These are phyloP conservation scores for Alternaria gaisen DNA, from an alignment of 2,329 filamentous ascomycete species.

Conservation along the genomic window DNA sequence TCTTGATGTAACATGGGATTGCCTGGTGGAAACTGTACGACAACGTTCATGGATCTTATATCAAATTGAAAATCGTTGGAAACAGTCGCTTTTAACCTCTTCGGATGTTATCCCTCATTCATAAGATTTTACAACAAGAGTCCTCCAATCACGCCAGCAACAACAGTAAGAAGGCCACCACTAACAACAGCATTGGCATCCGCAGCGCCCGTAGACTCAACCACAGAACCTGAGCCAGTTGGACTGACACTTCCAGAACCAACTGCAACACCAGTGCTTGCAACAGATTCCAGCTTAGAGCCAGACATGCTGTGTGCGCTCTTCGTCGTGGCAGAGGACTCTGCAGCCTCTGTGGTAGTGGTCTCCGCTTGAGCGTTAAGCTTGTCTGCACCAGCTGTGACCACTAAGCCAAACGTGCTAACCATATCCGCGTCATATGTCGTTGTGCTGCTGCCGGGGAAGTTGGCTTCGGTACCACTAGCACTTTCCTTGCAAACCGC, in stretches of 20 bases:
- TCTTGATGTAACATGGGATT: no score
- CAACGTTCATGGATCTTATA: no score
- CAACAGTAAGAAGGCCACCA: conserved; percentile 17
- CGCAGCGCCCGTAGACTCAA: conserved; percentile 16
- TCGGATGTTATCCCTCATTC: no score
- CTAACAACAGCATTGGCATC: conserved; percentile 17
- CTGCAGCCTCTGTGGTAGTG: conserved; percentile 5
- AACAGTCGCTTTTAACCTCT: no score
- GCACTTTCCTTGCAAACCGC: conserved; percentile 34
- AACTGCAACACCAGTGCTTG: conserved; percentile 1
- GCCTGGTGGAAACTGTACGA: no score
- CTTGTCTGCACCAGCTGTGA: conserved; percentile 30
- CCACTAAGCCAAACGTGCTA: conserved; percentile 9
- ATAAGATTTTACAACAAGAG: conserved; percentile 10
- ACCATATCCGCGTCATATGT: conserved; percentile 23
- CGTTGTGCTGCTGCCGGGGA: conserved; percentile 31
- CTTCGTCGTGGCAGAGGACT: conserved; percentile 11
- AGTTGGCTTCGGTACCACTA: conserved; percentile 36
- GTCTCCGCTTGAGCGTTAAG: conserved; percentile 15
- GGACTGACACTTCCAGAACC: neutral
- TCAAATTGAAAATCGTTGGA: no score
- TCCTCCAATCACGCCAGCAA: conserved; percentile 21
- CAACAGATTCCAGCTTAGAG: neutral
- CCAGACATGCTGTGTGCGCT: conserved; percentile 5
- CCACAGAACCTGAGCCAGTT: conserved; percentile 7